Evolutionary conservation across 768 basidiomycete genomes (phyloP).

Genomic region (Botryobasidium botryosum): DNA sequence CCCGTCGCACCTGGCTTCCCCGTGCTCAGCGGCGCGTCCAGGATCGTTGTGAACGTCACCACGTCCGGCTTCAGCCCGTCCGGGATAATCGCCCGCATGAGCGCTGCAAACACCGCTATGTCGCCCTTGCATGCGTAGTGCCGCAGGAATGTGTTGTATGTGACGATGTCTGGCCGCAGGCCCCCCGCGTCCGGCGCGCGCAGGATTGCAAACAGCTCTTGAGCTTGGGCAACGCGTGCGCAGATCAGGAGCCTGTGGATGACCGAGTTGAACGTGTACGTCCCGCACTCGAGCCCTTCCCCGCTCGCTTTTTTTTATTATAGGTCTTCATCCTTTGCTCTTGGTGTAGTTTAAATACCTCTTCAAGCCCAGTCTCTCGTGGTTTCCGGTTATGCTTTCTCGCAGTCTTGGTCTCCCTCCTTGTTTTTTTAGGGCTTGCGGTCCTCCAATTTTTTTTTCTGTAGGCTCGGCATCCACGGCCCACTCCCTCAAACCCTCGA

Average conservation of each 20-base stretch:
- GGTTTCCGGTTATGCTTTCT: too few species aligned
- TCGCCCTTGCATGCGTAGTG: slow-evolving; percentile 48
- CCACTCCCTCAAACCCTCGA: too few species aligned
- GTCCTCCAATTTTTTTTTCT: too few species aligned
- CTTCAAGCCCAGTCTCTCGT: too few species aligned
- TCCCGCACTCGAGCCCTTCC: too few species aligned
- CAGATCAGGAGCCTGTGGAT: slow-evolving; percentile 43
- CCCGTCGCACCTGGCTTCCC: slow-evolving; percentile 46
- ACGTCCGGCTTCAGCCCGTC: slow-evolving; percentile 51
- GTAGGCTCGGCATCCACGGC: too few species aligned
- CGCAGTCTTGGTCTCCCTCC: too few species aligned
- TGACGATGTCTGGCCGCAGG: slow-evolving; percentile 50
- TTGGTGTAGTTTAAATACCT: too few species aligned
- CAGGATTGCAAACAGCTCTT: slow-evolving; percentile 24
- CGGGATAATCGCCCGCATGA: slow-evolving; percentile 40
- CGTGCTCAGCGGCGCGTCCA: slow-evolving; percentile 56
- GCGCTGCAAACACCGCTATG: slow-evolving; percentile 38
- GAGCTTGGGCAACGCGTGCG: slow-evolving; percentile 21
- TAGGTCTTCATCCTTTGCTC: too few species aligned
- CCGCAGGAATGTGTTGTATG: slow-evolving; percentile 67
- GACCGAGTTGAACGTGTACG: slow-evolving; percentile 64
- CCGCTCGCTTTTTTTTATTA: too few species aligned
- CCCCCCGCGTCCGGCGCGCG: slow-evolving; percentile 28
- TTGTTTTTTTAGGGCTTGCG: too few species aligned
- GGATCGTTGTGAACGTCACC: slow-evolving; percentile 73